Conservation (phyloP, 306 rosid genomes). For the Cercis canadensis region DNA sequence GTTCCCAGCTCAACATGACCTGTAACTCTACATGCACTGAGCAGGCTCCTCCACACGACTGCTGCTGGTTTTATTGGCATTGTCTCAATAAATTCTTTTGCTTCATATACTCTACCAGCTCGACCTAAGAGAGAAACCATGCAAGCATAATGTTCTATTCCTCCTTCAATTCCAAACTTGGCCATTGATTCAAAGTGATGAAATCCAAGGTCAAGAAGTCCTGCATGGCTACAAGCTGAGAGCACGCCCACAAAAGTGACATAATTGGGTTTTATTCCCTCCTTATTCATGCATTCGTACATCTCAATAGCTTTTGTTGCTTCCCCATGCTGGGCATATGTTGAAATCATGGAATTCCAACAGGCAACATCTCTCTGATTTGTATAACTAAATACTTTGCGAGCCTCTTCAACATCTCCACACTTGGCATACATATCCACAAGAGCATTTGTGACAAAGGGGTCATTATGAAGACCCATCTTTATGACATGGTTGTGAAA, state of each 20-base stretch:
- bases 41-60: slow-evolving; percentile 90
- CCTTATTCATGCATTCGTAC: slow-evolving; percentile 61
- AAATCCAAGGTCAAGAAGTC: slow-evolving; percentile 77
- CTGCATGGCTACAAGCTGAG: slow-evolving; percentile 89
- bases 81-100: slow-evolving; percentile 66
- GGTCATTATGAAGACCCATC: slow-evolving; percentile 69
- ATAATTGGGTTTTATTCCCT: slow-evolving; percentile 64
- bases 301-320: slow-evolving; percentile 65
- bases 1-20: slow-evolving; percentile 76
- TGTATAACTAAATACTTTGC: slow-evolving; percentile 53
- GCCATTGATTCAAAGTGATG: slow-evolving; percentile 67
- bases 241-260: slow-evolving; percentile 82
- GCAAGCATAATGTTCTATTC: slow-evolving; percentile 87
- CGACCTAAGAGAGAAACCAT: slow-evolving; percentile 84
- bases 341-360: slow-evolving; percentile 90
- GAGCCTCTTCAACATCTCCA: slow-evolving; percentile 77
- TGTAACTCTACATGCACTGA: slow-evolving; percentile 76
- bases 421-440: slow-evolving; percentile 93
- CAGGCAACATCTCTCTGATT: slow-evolving; percentile 68
- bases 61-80: slow-evolving; percentile 82
- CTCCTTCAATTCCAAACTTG: slow-evolving; percentile 63
- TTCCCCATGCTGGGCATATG: slow-evolving; percentile 90
- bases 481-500: slow-evolving; percentile 84
- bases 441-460: slow-evolving; percentile 73
- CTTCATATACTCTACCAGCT: slow-evolving; percentile 71